phyloP scores from a whole-genome alignment of 805 yeast genomes.

The Lachancea lanzarotensis region DNA sequence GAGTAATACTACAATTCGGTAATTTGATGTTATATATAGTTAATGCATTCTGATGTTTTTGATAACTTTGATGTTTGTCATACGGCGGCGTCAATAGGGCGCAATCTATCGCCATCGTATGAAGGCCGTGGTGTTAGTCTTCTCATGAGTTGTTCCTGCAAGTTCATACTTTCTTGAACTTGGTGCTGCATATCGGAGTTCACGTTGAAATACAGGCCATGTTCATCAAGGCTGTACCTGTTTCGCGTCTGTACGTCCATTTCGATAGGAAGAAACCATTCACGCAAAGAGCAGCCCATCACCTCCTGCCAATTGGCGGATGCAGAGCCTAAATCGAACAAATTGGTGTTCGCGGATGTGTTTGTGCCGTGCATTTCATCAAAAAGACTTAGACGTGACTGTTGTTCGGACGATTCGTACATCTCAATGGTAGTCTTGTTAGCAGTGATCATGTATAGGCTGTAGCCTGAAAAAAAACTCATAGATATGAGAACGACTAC shows the following conservation, averaged over 20 bases:
- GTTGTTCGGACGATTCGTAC: constrained; percentile 47
- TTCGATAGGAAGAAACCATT: constrained; percentile 66
- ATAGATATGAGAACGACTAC: constrained; percentile 51
- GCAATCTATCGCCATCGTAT: not conserved
- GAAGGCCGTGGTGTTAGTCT: constrained; percentile 30
- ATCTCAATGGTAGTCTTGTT: constrained; percentile 82
- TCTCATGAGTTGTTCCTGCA: constrained; percentile 27
- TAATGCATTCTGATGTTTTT: not conserved
- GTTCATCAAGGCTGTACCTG: constrained; percentile 30
- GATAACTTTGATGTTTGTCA: not conserved
- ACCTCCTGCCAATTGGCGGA: constrained; percentile 55
- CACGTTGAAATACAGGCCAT: constrained; percentile 46
- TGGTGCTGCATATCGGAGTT: constrained; percentile 35
- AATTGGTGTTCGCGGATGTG: constrained; percentile 55
- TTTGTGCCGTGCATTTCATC: constrained; percentile 40
- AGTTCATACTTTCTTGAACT: constrained; percentile 31
- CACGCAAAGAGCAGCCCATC: constrained; percentile 61
- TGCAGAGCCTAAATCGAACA: constrained; percentile 65
- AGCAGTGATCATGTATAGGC: constrained; percentile 48
- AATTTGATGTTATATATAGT: not conserved
- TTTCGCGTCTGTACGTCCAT: constrained; percentile 19
- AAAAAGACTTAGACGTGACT: constrained; percentile 34
- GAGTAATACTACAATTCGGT: not conserved
- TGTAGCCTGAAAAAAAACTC: constrained; percentile 48
- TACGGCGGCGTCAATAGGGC: not conserved